Percentiles rank a stretch among this genome's conserved stretches.
These are phyloP conservation scores for Sutorius australiensis DNA, from an alignment of 768 basidiomycete species.

Conservation along the genomic window DNA sequence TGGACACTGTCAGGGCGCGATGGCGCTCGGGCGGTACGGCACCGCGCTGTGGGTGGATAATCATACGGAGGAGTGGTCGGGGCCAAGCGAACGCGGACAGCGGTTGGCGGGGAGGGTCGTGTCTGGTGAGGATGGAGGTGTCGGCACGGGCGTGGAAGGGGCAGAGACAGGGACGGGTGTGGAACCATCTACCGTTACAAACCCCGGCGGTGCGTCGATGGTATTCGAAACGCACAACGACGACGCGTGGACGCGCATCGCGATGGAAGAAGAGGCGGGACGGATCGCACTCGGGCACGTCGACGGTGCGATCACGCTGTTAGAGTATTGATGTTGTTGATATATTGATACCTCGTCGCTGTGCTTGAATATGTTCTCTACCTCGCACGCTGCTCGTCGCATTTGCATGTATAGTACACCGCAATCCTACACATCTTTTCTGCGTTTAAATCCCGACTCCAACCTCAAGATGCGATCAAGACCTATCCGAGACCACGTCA, in stretches of 20 bases:
- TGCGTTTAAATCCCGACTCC: too few relatives aligned
- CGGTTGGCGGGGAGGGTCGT: conserved; percentile 48
- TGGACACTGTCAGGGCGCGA: conserved; percentile 40
- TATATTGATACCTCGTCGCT: not conserved
- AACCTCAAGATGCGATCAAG: conserved; percentile 43
- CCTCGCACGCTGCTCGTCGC: not conserved
- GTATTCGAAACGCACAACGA: conserved; percentile 45
- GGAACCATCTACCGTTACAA: not conserved
- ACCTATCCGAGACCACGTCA: conserved; percentile 35
- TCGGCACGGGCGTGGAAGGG: not conserved
- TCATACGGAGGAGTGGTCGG: conserved; percentile 50
- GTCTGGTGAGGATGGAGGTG: not conserved
- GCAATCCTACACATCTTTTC: not conserved
- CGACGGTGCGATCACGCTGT: conserved; percentile 47
- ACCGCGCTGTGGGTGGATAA: conserved; percentile 67
- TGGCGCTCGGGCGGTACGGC: conserved; percentile 54
- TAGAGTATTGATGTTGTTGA: conserved; percentile 37
- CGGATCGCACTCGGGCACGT: conserved; percentile 33
- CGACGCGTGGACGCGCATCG: conserved; percentile 46
- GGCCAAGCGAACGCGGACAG: conserved; percentile 49
- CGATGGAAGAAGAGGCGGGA: conserved; percentile 39
- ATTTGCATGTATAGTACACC: not conserved
- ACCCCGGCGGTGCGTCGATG: conserved; percentile 20
- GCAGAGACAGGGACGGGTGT: not conserved
- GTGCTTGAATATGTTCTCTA: too few relatives aligned